These are phyloP conservation scores for Elsinoe ampelina DNA, from an alignment of 2,329 filamentous ascomycete genomes.

Conservation along the genomic window DNA sequence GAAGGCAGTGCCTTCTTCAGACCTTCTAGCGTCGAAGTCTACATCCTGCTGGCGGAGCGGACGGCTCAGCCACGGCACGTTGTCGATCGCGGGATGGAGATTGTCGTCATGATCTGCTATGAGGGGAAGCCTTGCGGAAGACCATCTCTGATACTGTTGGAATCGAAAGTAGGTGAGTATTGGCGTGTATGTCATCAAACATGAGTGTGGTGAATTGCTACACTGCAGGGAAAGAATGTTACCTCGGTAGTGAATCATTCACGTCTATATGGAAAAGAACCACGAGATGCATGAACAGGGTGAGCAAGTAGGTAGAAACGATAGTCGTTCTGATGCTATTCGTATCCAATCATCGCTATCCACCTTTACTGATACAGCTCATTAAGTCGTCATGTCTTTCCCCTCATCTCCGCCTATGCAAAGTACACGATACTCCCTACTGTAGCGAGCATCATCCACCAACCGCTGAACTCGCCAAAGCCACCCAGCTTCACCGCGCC, in stretches of 20 bases:
- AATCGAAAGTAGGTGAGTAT: background rate
- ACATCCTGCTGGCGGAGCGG: background rate
- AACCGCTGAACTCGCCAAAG: conserved; percentile 28
- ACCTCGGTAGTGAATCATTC: background rate
- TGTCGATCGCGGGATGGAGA: background rate
- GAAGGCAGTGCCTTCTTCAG: background rate
- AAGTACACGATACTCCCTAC: conserved; percentile 29
- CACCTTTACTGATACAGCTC: background rate
- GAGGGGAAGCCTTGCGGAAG: background rate
- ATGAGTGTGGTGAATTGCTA: no score
- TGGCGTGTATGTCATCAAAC: background rate
- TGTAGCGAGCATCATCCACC: conserved; percentile 31
- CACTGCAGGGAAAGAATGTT: background rate
- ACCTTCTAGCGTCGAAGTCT: background rate
- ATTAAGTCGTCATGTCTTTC: background rate
- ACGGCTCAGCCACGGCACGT: background rate
- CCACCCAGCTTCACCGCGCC: conserved; percentile 15
- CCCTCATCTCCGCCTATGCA: background rate
- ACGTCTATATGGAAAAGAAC: background rate
- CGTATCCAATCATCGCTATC: background rate
- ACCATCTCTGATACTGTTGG: background rate
- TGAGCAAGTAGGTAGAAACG: no score
- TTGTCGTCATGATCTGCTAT: background rate
- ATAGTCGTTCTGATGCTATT: no score
- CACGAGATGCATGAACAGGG: no score